A percentile compares a stretch with the other conserved stretches of the same genome.
These are phyloP conservation scores for Protea cynaroides DNA, from an alignment of 164 flowering plant species.

Conservation along the genomic window DNA sequence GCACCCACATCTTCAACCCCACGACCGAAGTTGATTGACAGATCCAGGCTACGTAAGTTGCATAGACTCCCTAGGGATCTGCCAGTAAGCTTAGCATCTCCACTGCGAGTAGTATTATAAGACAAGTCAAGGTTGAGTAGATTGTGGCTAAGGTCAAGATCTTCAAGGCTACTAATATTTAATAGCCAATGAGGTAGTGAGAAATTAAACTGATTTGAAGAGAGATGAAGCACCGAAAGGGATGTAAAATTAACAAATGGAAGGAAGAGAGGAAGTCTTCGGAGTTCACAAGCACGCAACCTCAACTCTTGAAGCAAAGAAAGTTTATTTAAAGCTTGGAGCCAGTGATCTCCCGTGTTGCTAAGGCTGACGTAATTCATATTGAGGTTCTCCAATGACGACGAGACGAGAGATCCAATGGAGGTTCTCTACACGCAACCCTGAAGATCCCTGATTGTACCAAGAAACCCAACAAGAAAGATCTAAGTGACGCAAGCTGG, in stretches of 20 bases:
- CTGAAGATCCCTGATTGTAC: not conserved
- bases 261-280: not conserved
- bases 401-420: constrained; percentile 11
- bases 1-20: not conserved
- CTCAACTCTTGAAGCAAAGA: constrained; percentile 11
- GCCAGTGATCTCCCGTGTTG: not conserved
- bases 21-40: not conserved
- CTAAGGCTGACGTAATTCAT: constrained; percentile 4
- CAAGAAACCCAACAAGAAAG: not conserved
- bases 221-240: constrained; percentile 12
- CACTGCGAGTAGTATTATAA: not conserved
- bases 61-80: not conserved
- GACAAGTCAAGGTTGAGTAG: not conserved
- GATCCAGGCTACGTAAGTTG: not conserved
- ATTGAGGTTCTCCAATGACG: constrained; percentile 6
- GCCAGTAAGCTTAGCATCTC: not conserved
- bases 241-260: constrained; percentile 12
- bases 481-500: not conserved
- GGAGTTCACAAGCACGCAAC: constrained; percentile 2
- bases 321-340: constrained; percentile 1
- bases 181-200: constrained; percentile 6
- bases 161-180: constrained; percentile 4
- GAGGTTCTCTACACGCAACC: constrained; percentile 4
- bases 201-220: not conserved
- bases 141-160: not conserved